Conservation (phyloP, 306 rosid species). For the Casuarina glauca region DNA sequence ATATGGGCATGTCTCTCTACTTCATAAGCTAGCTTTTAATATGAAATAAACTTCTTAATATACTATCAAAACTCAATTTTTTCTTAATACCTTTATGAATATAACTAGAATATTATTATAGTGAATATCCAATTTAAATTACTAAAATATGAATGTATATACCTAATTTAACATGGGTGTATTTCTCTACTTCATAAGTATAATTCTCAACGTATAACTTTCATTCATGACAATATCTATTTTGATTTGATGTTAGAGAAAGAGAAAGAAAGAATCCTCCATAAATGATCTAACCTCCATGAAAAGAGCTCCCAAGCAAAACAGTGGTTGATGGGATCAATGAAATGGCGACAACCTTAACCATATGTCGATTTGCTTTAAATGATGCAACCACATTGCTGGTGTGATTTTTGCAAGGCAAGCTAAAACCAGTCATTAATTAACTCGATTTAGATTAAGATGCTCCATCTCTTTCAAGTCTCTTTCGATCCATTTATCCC, state of each 20-base stretch:
- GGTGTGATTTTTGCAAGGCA: conserved; percentile 77
- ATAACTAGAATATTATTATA: too few relatives aligned
- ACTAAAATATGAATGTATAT: too few relatives aligned
- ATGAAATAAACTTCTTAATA: too few relatives aligned
- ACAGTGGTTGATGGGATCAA: conserved; percentile 54
- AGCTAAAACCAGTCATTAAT: conserved; percentile 46
- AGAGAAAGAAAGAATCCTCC: conserved; percentile 38
- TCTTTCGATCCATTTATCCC: conserved; percentile 39
- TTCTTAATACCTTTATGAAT: too few relatives aligned
- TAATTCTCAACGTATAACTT: too few relatives aligned
- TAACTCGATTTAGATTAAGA: conserved; percentile 39
- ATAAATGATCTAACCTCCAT: conserved; percentile 64
- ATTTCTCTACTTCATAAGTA: too few relatives aligned
- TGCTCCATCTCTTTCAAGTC: conserved; percentile 67
- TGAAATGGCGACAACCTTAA: conserved; percentile 37
- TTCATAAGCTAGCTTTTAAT: too few relatives aligned
- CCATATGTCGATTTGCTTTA: conserved; percentile 34
- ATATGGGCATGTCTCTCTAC: too few relatives aligned
- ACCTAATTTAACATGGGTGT: too few relatives aligned
- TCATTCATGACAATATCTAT: too few relatives aligned
- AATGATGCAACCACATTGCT: conserved; percentile 31
- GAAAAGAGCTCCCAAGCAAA: conserved; percentile 46
- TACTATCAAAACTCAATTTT: too few relatives aligned
- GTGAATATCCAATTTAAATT: too few relatives aligned
- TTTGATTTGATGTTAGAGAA: conserved; percentile 16